Percentiles rank a stretch among this genome's conserved stretches.
These are phyloP conservation scores for Cyberlindnera japonica DNA, from an alignment of 805 yeast genomes.

Conservation along the genomic window DNA sequence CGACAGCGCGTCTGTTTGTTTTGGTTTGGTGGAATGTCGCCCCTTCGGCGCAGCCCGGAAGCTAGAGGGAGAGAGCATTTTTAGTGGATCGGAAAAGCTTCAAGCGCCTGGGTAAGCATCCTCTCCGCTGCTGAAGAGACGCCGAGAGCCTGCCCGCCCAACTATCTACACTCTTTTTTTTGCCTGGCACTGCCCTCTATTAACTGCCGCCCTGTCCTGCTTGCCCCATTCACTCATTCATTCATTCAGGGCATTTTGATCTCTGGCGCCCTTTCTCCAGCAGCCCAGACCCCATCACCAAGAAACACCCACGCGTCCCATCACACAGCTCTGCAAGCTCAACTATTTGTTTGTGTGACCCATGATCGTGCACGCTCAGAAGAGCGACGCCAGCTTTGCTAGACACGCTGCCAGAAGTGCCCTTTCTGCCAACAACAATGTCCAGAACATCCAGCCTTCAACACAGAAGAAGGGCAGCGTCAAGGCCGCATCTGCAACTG, in stretches of 20 bases:
- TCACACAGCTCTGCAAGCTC: background rate
- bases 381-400: conserved; percentile 20
- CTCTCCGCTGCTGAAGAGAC: too few relatives aligned
- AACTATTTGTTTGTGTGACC: background rate
- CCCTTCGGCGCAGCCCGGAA: conserved; percentile 2
- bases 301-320: background rate
- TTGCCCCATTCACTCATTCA: background rate
- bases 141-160: conserved; percentile 1
- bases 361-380: conserved; percentile 5
- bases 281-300: background rate
- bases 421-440: conserved; percentile 19
- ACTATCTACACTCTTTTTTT: conserved; percentile 1
- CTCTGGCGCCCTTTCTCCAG: too few relatives aligned
- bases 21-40: conserved; percentile 6
- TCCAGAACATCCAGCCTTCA: conserved; percentile 36
- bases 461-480: background rate
- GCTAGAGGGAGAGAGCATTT: background rate
- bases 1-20: conserved; percentile 5
- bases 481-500: background rate
- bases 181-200: background rate
- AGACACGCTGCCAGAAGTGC: conserved; percentile 27
- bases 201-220: too few relatives aligned
- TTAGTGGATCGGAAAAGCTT: too few relatives aligned
- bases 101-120: too few relatives aligned
- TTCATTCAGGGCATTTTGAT: too few relatives aligned